phyloP scores from a whole-genome alignment of 2,329 filamentous ascomycete genomes.

The Penicillium corylophilum region DNA sequence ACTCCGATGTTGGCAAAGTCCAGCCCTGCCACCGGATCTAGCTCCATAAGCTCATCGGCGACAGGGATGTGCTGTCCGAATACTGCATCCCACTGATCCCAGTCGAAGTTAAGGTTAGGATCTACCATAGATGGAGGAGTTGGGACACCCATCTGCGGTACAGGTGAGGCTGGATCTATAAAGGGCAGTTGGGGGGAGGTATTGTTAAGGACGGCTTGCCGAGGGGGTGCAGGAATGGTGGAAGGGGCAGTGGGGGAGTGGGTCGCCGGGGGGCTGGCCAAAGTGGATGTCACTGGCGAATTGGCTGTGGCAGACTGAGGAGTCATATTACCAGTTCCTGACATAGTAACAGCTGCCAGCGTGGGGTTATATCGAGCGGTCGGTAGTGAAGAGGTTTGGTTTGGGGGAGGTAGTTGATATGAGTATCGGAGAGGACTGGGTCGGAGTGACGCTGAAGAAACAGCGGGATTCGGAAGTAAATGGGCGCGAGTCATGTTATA shows the following conservation, averaged over 20 bases:
- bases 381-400: constrained; percentile 8
- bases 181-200: constrained; percentile 17
- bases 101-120: constrained; percentile 48
- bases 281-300: constrained; percentile 8
- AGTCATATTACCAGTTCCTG: constrained; percentile 6
- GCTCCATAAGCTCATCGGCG: constrained; percentile 44
- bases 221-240: constrained; percentile 6
- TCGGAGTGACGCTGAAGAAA: constrained; percentile 10
- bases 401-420: constrained; percentile 20
- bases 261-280: constrained; percentile 1
- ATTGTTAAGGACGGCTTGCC: background rate
- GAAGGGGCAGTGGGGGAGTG: constrained; percentile 5
- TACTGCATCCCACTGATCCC: constrained; percentile 51
- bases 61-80: constrained; percentile 49
- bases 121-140: constrained; percentile 41
- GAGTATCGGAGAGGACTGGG: constrained; percentile 28
- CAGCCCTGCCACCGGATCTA: constrained; percentile 39
- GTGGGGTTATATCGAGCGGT: constrained; percentile 15
- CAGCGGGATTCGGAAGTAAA: constrained; percentile 21
- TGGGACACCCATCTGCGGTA: constrained; percentile 20
- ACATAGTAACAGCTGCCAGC: constrained; percentile 4
- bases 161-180: constrained; percentile 24
- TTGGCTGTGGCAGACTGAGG: constrained; percentile 11
- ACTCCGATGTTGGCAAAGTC: constrained; percentile 32
- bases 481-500: constrained; percentile 38